Evolutionary conservation across 225 moss, liverwort and hornwort genomes (phyloP).

Genomic region (Pleurozium schreberi): DNA sequence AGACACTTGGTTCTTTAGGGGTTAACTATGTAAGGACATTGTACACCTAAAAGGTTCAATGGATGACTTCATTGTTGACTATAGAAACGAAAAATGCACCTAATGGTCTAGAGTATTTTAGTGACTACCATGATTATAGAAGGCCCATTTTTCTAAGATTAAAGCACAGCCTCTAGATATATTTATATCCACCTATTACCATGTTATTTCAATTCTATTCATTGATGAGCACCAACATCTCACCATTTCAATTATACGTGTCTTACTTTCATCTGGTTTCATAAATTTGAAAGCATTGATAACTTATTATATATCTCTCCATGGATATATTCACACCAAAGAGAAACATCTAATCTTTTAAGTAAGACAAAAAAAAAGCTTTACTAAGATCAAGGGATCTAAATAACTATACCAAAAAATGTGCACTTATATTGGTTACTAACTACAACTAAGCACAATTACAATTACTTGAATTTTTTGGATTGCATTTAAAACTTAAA

Average conservation of each 20-base stretch:
- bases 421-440: not conserved
- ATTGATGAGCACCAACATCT: not conserved
- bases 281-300: too few relatives aligned
- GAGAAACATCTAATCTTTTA: not conserved
- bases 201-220: not conserved
- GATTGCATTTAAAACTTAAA: not conserved
- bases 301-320: fast-evolving
- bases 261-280: not conserved
- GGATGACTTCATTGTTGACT: fast-evolving
- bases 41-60: fast-evolving
- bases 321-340: fast-evolving
- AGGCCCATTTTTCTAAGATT: not conserved
- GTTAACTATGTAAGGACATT: too few relatives aligned
- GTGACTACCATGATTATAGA: not conserved
- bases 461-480: not conserved
- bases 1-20: too few relatives aligned
- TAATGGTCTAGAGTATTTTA: fast-evolving
- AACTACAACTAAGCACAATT: not conserved
- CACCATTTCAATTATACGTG: not conserved
- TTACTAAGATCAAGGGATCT: too few relatives aligned
- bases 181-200: not conserved
- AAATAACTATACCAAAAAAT: fast-evolving
- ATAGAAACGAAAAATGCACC: too few relatives aligned
- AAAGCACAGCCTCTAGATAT: not conserved
- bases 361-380: not conserved